phyloP scores from a whole-genome alignment of 805 yeast genomes.

The Nakazawaea populi region DNA sequence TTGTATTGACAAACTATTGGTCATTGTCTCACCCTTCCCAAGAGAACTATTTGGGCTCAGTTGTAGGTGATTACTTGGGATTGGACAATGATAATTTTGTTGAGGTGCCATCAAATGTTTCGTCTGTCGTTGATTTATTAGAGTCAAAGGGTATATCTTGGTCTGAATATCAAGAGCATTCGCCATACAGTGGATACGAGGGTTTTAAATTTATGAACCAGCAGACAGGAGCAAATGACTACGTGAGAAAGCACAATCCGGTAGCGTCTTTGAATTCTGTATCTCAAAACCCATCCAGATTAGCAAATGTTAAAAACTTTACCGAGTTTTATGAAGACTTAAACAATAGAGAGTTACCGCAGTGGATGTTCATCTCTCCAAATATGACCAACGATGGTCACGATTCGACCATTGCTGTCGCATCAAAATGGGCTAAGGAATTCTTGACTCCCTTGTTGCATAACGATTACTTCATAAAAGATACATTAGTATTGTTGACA shows the following conservation, averaged over 20 bases:
- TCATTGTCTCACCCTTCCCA: conserved; percentile 48
- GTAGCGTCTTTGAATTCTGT: conserved; percentile 36
- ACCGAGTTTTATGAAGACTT: conserved; percentile 37
- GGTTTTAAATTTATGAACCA: conserved; percentile 42
- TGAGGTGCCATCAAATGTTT: conserved; percentile 37
- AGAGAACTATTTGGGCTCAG: conserved; percentile 47
- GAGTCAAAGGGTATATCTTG: conserved; percentile 41
- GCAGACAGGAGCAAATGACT: conserved; percentile 36
- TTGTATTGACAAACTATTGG: conserved; percentile 44
- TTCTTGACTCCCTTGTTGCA: conserved; percentile 38
- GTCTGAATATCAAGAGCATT: conserved; percentile 49
- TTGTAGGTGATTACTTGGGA: conserved; percentile 46
- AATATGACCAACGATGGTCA: conserved; percentile 51
- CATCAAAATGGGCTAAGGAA: conserved; percentile 39
- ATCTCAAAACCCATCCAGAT: conserved; percentile 27
- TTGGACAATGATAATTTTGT: conserved; percentile 40
- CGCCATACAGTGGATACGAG: conserved; percentile 46
- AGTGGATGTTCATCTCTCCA: conserved; percentile 49
- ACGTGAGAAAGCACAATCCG: conserved; percentile 50
- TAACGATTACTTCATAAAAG: conserved; percentile 40
- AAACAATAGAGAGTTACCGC: conserved; percentile 35
- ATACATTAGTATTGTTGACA: conserved; percentile 39
- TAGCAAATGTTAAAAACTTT: conserved; percentile 40
- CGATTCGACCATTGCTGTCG: conserved; percentile 37
- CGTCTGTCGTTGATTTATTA: conserved; percentile 41